Evolutionary conservation across 192 early-diverging fungal species (phyloP).

Genomic region (Chytriomyces sp.): DNA sequence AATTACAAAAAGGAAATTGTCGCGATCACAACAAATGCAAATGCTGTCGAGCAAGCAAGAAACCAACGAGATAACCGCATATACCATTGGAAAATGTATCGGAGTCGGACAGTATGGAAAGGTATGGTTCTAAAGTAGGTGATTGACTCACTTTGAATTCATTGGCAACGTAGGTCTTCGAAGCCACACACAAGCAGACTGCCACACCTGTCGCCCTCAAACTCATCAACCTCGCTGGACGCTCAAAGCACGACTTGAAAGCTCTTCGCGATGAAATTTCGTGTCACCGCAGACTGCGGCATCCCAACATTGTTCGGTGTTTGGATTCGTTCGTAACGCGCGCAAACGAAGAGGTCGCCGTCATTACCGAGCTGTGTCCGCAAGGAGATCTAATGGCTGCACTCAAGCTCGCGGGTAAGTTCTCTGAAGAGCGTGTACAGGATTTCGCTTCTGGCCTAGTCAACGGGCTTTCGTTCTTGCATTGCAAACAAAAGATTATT

Average conservation of each 20-base stretch:
- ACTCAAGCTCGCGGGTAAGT: conserved; percentile 23
- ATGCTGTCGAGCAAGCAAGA: no score
- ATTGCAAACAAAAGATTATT: conserved; percentile 21
- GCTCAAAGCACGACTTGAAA: conserved; percentile 25
- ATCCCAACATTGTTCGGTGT: conserved; percentile 37
- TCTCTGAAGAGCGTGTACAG: conserved; percentile 22
- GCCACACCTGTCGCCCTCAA: conserved; percentile 28
- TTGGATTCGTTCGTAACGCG: conserved; percentile 31
- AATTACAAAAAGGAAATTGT: no score
- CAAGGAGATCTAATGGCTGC: conserved; percentile 33
- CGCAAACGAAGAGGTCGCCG: conserved; percentile 32
- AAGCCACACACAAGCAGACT: conserved; percentile 11
- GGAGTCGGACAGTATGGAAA: conserved; percentile 40
- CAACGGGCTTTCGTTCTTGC: conserved; percentile 32
- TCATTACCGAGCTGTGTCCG: conserved; percentile 38
- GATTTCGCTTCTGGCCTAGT: conserved; percentile 18
- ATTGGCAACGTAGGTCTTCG: conserved; percentile 4
- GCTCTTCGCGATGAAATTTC: conserved; percentile 35
- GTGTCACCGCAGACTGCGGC: conserved; percentile 25
- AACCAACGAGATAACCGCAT: conserved; percentile 14
- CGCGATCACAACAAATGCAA: no score
- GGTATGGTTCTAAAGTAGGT: not conserved
- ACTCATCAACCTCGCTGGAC: conserved; percentile 27
- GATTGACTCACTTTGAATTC: not conserved
- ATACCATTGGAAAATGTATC: conserved; percentile 34